Evolutionary conservation across 2,329 filamentous ascomycete species (phyloP).

Genomic region (Botrytis sinoallii): DNA sequence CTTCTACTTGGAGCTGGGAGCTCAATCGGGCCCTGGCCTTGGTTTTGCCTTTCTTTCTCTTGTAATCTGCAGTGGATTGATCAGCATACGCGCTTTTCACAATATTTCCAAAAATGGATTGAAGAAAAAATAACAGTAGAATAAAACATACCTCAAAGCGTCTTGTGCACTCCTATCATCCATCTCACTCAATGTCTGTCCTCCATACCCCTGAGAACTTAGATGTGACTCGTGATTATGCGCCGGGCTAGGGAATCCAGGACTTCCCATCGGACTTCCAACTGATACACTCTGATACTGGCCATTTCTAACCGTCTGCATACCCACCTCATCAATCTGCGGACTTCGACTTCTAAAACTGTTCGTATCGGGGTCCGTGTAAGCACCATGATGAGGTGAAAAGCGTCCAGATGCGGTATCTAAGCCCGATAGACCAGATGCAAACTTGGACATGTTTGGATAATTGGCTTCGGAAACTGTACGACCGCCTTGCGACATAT

Average conservation of each 20-base stretch:
- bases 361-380: conserved; percentile 13
- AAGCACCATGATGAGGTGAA: conserved; percentile 12
- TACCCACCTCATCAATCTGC: conserved; percentile 13
- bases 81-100: background rate
- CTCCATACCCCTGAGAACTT: background rate
- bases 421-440: background rate
- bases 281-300: conserved; percentile 17
- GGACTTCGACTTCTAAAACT: conserved; percentile 19
- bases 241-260: conserved; percentile 14
- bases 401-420: conserved; percentile 12
- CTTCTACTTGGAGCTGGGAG: conserved; percentile 14
- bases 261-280: conserved; percentile 11
- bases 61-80: background rate
- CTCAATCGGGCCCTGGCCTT: conserved; percentile 12
- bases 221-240: background rate
- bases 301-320: conserved; percentile 15
- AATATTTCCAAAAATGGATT: background rate
- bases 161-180: conserved; percentile 14
- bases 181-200: conserved; percentile 1
- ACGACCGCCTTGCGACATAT: conserved; percentile 22
- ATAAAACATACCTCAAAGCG: conserved; percentile 4
- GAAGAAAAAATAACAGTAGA: background rate
- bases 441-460: conserved; percentile 27
- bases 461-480: conserved; percentile 29
- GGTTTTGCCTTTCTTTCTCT: conserved; percentile 12